These are phyloP conservation scores for Vanilla planifolia DNA, from an alignment of 106 monocot genomes.

Conservation along the genomic window DNA sequence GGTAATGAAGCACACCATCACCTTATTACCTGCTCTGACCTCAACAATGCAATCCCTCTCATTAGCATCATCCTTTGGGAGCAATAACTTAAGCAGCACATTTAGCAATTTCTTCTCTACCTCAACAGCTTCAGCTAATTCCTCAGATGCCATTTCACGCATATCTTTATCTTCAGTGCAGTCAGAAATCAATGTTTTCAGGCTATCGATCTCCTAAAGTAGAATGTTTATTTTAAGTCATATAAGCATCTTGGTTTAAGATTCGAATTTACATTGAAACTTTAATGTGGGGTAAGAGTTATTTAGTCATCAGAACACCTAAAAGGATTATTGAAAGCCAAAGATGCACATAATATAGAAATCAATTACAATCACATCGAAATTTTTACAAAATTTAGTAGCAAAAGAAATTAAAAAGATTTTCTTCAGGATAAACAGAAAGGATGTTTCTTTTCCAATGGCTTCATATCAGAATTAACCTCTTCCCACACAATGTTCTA, in stretches of 20 bases:
- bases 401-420: no score
- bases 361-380: not conserved
- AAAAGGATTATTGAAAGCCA: not conserved
- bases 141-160: slow-evolving; percentile 67
- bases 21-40: slow-evolving; percentile 94
- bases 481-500: not conserved
- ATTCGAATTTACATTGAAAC: not conserved
- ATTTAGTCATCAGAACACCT: not conserved
- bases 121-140: slow-evolving; percentile 47
- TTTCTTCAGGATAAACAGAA: slow-evolving; percentile 1
- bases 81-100: slow-evolving; percentile 58
- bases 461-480: not conserved
- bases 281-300: not conserved
- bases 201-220: slow-evolving; percentile 70
- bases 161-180: slow-evolving; percentile 80
- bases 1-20: not conserved
- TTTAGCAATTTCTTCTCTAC: slow-evolving; percentile 57
- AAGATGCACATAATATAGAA: not conserved
- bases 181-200: slow-evolving; percentile 54
- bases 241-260: not conserved
- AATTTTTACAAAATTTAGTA: no score
- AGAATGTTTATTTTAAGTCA: slow-evolving; percentile 6
- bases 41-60: slow-evolving; percentile 91
- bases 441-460: not conserved
- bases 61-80: slow-evolving; percentile 98